Percentiles rank a stretch among this genome's conserved stretches.
Evolutionary conservation across 2,329 filamentous ascomycete species (phyloP).

Genomic region (Mycosphaerella sp.): DNA sequence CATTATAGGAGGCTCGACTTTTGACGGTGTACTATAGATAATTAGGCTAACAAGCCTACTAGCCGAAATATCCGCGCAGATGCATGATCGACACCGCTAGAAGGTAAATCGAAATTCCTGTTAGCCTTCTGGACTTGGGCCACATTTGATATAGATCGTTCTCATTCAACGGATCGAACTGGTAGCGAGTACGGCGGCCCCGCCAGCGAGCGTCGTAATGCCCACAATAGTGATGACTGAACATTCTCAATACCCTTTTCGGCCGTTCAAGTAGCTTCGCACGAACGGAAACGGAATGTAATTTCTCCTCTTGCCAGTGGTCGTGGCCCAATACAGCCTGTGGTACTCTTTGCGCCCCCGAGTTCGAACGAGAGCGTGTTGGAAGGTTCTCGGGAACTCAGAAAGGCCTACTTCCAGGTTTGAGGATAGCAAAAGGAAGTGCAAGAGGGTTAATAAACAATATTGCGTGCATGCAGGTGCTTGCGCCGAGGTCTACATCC

Average conservation of each 20-base stretch:
- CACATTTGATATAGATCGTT: constrained; percentile 13
- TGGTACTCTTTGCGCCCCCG: neutral
- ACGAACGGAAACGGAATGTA: neutral
- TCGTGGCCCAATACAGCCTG: neutral
- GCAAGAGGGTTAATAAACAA: constrained; percentile 5
- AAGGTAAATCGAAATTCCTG: constrained; percentile 17
- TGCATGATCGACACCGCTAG: constrained; percentile 20
- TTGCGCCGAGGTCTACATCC: constrained; percentile 15
- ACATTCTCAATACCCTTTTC: neutral
- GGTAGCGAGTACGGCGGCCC: neutral
- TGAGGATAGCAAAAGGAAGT: neutral
- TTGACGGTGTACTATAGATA: neutral
- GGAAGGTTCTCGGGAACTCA: neutral
- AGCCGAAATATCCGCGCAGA: constrained; percentile 16
- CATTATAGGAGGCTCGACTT: neutral
- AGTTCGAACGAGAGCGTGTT: neutral
- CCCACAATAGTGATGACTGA: neutral
- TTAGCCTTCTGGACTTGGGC: constrained; percentile 12
- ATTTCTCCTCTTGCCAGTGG: neutral
- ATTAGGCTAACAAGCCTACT: constrained; percentile 6
- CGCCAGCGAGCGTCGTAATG: neutral
- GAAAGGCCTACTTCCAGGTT: neutral
- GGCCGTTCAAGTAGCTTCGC: neutral
- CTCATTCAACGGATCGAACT: constrained; percentile 10
- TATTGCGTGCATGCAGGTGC: constrained; percentile 9